Evolutionary conservation across 768 basidiomycete species (phyloP).

Genomic region (Panellus pusillus): DNA sequence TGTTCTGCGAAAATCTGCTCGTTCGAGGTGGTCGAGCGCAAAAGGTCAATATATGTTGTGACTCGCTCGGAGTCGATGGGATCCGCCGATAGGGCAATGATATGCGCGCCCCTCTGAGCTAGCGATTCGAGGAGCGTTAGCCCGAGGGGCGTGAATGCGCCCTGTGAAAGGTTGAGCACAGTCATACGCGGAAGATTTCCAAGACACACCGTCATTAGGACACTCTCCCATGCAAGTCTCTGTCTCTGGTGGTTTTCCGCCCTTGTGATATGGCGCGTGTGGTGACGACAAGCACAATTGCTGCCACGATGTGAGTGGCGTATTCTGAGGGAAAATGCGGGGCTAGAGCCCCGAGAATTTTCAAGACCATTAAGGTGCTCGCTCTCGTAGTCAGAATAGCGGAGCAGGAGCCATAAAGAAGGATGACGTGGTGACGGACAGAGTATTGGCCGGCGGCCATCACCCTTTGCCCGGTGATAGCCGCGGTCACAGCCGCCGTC

Average conservation of each 20-base stretch:
- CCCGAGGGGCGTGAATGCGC: conserved; percentile 73
- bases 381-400: too few relatives aligned
- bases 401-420: too few relatives aligned
- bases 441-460: too few relatives aligned
- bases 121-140: conserved; percentile 64
- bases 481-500: too few relatives aligned
- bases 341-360: conserved; percentile 41
- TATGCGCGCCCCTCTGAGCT: conserved; percentile 73
- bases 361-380: conserved; percentile 49
- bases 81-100: conserved; percentile 70
- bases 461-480: too few relatives aligned
- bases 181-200: background rate
- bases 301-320: conserved; percentile 51
- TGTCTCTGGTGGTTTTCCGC: conserved; percentile 65
- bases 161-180: conserved; percentile 39
- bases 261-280: conserved; percentile 67
- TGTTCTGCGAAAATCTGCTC: conserved; percentile 78
- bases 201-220: conserved; percentile 66
- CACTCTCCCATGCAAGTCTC: conserved; percentile 70
- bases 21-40: conserved; percentile 71
- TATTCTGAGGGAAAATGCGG: conserved; percentile 57
- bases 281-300: conserved; percentile 44
- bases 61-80: conserved; percentile 55
- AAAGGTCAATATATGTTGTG: conserved; percentile 60
- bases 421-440: too few relatives aligned